These are phyloP conservation scores for Hortiboletus flavorubellus DNA, from an alignment of 768 basidiomycete species.

Conservation along the genomic window DNA sequence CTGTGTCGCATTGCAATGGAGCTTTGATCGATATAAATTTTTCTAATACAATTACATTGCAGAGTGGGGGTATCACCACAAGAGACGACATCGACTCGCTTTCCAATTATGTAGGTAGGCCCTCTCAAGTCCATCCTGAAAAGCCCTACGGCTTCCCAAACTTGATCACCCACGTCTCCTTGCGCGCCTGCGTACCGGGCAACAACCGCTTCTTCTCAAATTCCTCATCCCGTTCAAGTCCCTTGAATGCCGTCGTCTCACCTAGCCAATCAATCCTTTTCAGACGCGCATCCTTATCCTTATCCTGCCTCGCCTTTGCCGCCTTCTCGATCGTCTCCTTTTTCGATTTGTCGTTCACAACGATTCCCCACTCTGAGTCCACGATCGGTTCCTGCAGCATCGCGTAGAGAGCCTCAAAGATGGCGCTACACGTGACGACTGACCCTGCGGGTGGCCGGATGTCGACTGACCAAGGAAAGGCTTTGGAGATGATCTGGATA, in stretches of 20 bases:
- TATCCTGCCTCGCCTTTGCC: slow-evolving; percentile 42
- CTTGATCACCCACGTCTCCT: slow-evolving; percentile 62
- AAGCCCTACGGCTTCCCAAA: slow-evolving; percentile 33
- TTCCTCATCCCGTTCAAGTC: slow-evolving; percentile 58
- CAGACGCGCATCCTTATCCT: slow-evolving; percentile 34
- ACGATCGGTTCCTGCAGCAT: slow-evolving; percentile 50
- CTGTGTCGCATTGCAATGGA: too few species aligned
- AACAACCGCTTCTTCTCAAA: slow-evolving; percentile 49
- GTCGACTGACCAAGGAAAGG: slow-evolving; percentile 66
- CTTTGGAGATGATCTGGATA: slow-evolving; percentile 54
- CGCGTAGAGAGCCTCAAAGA: slow-evolving; percentile 53
- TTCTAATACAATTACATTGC: background rate
- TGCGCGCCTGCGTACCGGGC: slow-evolving; percentile 39
- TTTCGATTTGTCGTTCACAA: slow-evolving; percentile 41
- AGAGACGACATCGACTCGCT: background rate
- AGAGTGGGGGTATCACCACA: slow-evolving; percentile 3
- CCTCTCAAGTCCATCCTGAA: background rate
- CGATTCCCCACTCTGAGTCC: slow-evolving; percentile 68
- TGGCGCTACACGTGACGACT: slow-evolving; percentile 44
- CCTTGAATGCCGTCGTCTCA: slow-evolving; percentile 54
- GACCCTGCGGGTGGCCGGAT: slow-evolving; percentile 37
- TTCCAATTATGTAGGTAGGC: too few species aligned
- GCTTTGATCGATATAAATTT: background rate
- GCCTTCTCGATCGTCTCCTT: slow-evolving; percentile 47
- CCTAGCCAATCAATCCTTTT: slow-evolving; percentile 67